Conservation (phyloP, 2,329 filamentous ascomycete genomes). For the Paracoccidioides lutzii region DNA sequence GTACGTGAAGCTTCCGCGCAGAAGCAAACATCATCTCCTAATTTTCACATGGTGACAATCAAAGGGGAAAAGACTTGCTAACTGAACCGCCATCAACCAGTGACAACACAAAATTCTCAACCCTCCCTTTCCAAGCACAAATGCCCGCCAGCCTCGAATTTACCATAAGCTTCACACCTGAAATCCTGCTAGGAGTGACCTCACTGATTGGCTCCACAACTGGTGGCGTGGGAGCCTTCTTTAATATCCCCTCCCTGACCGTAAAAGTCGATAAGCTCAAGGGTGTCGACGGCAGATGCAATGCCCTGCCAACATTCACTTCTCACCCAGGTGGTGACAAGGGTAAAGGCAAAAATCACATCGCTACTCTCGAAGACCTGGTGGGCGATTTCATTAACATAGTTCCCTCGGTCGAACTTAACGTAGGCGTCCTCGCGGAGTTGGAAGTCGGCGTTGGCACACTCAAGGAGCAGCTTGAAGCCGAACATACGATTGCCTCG, state of each 20-base stretch:
- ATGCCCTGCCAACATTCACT: constrained; percentile 3
- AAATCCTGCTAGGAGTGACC: constrained; percentile 13
- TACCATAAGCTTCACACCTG: constrained; percentile 10
- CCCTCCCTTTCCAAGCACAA: constrained; percentile 12
- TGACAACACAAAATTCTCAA: constrained; percentile 10
- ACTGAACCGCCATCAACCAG: constrained; percentile 3
- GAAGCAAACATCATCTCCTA: background rate
- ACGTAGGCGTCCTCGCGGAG: constrained; percentile 11
- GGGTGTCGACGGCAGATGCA: constrained; percentile 13
- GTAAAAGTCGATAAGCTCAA: constrained; percentile 12
- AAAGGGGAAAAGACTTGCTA: background rate
- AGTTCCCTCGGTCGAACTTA: constrained; percentile 12
- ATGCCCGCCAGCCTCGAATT: constrained; percentile 6
- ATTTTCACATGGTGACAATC: background rate
- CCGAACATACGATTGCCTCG: constrained; percentile 6
- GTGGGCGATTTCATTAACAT: constrained; percentile 12
- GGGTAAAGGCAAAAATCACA: background rate
- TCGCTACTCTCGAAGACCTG: constrained; percentile 3
- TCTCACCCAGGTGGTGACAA: background rate
- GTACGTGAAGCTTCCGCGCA: constrained; percentile 12
- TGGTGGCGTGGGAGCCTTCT: constrained; percentile 14
- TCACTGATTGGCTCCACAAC: constrained; percentile 6
- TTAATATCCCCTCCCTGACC: constrained; percentile 14
- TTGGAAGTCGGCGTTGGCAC: constrained; percentile 9
- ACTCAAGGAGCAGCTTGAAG: background rate